phyloP scores from a whole-genome alignment of 2,329 filamentous ascomycete species.

The Cladorrhinum sp. region DNA sequence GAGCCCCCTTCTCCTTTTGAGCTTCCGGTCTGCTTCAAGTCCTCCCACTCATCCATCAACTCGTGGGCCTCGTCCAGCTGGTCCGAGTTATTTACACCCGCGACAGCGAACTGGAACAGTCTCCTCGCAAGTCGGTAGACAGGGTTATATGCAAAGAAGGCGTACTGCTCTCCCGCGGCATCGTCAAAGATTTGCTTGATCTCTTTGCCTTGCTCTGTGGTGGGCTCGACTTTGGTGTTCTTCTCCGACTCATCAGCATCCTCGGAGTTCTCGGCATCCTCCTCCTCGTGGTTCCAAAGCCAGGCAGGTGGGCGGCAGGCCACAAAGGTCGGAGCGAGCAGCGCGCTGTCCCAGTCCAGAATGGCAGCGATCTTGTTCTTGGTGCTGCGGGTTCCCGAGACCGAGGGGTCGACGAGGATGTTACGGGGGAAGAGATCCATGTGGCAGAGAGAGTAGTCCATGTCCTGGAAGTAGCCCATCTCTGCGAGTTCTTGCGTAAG shows the following conservation, averaged over 20 bases:
- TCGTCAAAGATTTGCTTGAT: slow-evolving; percentile 32
- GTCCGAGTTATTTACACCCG: background rate
- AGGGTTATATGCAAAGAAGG: slow-evolving; percentile 27
- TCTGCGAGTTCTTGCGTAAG: background rate
- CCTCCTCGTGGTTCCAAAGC: slow-evolving; percentile 30
- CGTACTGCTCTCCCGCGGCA: slow-evolving; percentile 27
- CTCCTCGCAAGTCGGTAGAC: slow-evolving; percentile 25
- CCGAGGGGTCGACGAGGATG: slow-evolving; percentile 27
- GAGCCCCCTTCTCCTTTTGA: background rate
- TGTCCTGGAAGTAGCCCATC: background rate
- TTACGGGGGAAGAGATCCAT: slow-evolving; percentile 31
- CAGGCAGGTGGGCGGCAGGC: slow-evolving; percentile 32
- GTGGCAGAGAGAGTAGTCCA: slow-evolving; percentile 18
- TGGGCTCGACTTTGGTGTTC: background rate
- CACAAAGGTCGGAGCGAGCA: slow-evolving; percentile 33
- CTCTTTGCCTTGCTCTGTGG: background rate
- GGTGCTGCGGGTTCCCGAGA: background rate
- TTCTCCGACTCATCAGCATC: background rate
- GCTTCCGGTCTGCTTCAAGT: background rate
- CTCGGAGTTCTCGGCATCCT: slow-evolving; percentile 19
- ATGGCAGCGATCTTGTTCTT: slow-evolving; percentile 19
- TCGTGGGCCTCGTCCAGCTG: background rate
- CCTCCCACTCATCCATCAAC: background rate
- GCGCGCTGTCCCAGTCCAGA: slow-evolving; percentile 35
- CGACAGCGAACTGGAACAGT: slow-evolving; percentile 16